These are phyloP conservation scores for Chernovozyma aurita DNA, from an alignment of 1,139 yeast species.

Conservation along the genomic window DNA sequence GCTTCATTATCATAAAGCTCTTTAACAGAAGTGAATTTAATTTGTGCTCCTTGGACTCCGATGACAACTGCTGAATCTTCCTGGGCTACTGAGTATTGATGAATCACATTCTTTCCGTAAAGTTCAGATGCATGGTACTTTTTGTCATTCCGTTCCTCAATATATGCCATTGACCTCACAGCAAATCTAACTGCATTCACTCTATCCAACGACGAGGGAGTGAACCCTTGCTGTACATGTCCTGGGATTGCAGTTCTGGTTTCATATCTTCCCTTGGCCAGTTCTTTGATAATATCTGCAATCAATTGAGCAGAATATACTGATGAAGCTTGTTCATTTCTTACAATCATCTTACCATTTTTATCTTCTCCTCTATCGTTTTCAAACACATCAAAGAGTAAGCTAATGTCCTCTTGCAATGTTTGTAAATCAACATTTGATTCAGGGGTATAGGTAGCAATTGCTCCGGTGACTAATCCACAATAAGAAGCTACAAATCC, in stretches of 20 bases:
- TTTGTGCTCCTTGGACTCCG: slow-evolving; percentile 64
- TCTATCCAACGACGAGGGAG: slow-evolving; percentile 78
- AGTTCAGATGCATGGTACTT: slow-evolving; percentile 2
- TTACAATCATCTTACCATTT: slow-evolving; percentile 68
- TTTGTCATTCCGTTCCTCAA: slow-evolving; percentile 41
- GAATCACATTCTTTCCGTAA: slow-evolving; percentile 5
- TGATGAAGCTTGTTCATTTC: slow-evolving; percentile 65
- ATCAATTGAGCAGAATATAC: slow-evolving; percentile 64
- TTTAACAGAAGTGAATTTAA: slow-evolving; percentile 52
- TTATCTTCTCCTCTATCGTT: slow-evolving; percentile 77
- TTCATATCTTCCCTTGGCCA: slow-evolving; percentile 64
- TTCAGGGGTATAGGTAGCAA: slow-evolving; percentile 92
- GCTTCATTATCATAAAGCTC: slow-evolving; percentile 58
- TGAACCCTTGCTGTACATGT: slow-evolving; percentile 78
- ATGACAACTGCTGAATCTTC: slow-evolving; percentile 53
- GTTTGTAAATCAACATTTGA: slow-evolving; percentile 69
- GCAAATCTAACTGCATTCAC: slow-evolving; percentile 68
- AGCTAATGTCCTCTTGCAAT: slow-evolving; percentile 71
- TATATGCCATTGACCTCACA: slow-evolving; percentile 63
- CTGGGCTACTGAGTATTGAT: slow-evolving; percentile 3
- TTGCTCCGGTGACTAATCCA: slow-evolving; percentile 89
- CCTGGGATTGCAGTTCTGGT: slow-evolving; percentile 79
- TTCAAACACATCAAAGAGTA: slow-evolving; percentile 63
- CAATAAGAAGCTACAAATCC: slow-evolving; percentile 89
- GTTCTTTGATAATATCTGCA: slow-evolving; percentile 65